Evolutionary conservation across 2,329 filamentous ascomycete species (phyloP).

Genomic region (Aspergillus tanneri): DNA sequence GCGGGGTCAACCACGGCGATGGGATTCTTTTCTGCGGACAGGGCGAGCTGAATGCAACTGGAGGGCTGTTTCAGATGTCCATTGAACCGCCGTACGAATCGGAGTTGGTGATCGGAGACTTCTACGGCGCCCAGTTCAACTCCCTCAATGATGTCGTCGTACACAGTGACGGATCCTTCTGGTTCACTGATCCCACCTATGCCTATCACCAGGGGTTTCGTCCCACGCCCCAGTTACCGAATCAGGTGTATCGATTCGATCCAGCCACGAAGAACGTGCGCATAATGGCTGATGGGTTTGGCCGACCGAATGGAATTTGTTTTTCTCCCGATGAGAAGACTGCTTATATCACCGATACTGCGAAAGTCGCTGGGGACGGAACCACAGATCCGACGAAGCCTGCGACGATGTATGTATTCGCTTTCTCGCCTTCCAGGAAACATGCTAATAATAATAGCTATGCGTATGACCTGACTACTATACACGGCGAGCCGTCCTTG

Average conservation of each 20-base stretch:
- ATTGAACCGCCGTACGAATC: slow-evolving; percentile 6
- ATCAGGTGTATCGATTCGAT: slow-evolving; percentile 42
- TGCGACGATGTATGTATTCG: slow-evolving; percentile 30
- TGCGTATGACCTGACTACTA: slow-evolving; percentile 48
- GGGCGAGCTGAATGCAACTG: slow-evolving; percentile 27
- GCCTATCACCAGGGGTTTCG: slow-evolving; percentile 36
- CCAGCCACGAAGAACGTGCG: slow-evolving; percentile 39
- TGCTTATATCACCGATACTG: slow-evolving; percentile 45
- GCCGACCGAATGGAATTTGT: slow-evolving; percentile 44
- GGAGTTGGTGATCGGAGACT: slow-evolving; percentile 25
- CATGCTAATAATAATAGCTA: slow-evolving; percentile 32
- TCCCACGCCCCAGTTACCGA: slow-evolving; percentile 35
- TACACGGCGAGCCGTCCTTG: slow-evolving; percentile 43
- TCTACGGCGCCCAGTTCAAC: slow-evolving; percentile 29
- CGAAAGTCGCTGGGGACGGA: slow-evolving; percentile 26
- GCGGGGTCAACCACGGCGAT: slow-evolving; percentile 42
- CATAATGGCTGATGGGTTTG: slow-evolving; percentile 40
- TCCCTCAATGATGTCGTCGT: slow-evolving; percentile 42
- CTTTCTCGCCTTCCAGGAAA: neutral
- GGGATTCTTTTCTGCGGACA: slow-evolving; percentile 47
- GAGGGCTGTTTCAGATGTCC: slow-evolving; percentile 27
- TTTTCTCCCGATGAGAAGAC: slow-evolving; percentile 42
- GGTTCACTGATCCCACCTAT: slow-evolving; percentile 45
- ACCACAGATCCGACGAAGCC: slow-evolving; percentile 18
- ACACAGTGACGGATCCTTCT: slow-evolving; percentile 35